These are phyloP conservation scores for Globisporangium paroecandrum DNA, from an alignment of 352 stramenopile species.

Conservation along the genomic window DNA sequence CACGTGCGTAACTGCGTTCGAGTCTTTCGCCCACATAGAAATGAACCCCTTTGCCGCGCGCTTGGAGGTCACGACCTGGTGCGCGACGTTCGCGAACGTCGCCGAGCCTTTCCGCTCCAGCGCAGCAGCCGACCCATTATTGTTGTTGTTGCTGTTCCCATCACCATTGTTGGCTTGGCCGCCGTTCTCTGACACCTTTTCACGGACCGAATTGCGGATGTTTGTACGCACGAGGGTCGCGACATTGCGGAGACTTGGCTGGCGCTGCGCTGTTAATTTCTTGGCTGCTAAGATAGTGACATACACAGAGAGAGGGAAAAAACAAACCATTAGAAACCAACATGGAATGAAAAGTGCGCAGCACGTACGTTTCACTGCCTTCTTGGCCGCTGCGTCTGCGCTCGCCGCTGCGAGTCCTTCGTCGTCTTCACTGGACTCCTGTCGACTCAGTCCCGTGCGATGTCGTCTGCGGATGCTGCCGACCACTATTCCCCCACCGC, in stretches of 20 bases:
- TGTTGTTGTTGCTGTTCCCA: not conserved
- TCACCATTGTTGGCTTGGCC: not conserved
- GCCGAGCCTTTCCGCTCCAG: constrained; percentile 23
- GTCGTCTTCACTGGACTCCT: constrained; percentile 35
- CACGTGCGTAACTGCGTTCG: constrained; percentile 41
- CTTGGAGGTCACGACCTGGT: constrained; percentile 69
- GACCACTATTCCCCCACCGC: constrained; percentile 12
- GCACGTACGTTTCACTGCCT: constrained; percentile 13
- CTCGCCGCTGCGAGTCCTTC: constrained; percentile 12
- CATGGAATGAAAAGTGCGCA: not conserved
- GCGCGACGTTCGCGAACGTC: constrained; percentile 71
- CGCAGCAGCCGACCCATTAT: not conserved
- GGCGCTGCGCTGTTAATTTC: constrained; percentile 21
- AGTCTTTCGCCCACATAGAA: constrained; percentile 69
- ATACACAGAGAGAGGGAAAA: not conserved
- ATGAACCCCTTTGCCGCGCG: constrained; percentile 69
- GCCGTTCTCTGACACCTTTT: constrained; percentile 11
- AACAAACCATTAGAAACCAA: not conserved
- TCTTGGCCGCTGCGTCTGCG: not conserved
- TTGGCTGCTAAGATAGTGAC: constrained; percentile 19
- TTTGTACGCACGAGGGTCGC: constrained; percentile 59
- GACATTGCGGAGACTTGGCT: constrained; percentile 61
- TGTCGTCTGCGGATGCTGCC: constrained; percentile 15
- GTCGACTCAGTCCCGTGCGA: constrained; percentile 10
- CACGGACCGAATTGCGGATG: constrained; percentile 35